A percentile compares a stretch with the other conserved stretches of the same genome.
phyloP scores from a whole-genome alignment of 2,329 filamentous ascomycete species.

The Cladophialophora chaetospira region DNA sequence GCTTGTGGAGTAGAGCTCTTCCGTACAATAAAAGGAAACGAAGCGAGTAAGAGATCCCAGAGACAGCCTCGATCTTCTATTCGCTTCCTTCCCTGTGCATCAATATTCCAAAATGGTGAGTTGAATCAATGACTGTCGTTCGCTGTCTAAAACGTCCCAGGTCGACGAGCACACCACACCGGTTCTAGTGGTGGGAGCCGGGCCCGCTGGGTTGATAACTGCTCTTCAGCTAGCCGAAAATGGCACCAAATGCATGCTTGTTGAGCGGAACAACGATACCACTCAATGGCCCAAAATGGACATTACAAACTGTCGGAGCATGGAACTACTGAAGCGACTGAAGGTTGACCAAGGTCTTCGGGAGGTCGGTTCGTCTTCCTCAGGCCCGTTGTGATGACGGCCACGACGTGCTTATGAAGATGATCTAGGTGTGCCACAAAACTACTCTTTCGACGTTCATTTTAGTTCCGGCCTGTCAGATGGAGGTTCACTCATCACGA shows the following conservation, averaged over 20 bases:
- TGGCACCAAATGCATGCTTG: slow-evolving; percentile 32
- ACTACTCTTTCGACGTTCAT: slow-evolving; percentile 22
- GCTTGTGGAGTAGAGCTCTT: too few species aligned
- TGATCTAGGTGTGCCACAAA: slow-evolving; percentile 20
- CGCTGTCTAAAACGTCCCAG: neutral
- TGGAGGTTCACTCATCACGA: slow-evolving; percentile 12
- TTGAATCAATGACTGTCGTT: too few species aligned
- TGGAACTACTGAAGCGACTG: slow-evolving; percentile 38
- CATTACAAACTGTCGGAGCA: slow-evolving; percentile 39
- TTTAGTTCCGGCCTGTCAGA: slow-evolving; percentile 19
- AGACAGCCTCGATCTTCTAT: too few species aligned
- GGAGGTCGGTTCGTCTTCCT: slow-evolving; percentile 15
- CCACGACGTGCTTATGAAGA: too few species aligned
- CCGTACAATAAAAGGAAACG: too few species aligned
- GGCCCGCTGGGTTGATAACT: slow-evolving; percentile 35
- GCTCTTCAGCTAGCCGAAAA: slow-evolving; percentile 31
- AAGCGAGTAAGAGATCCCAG: too few species aligned
- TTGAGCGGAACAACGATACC: slow-evolving; percentile 35
- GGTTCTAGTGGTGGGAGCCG: slow-evolving; percentile 34
- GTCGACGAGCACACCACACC: slow-evolving; percentile 19
- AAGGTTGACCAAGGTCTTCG: slow-evolving; percentile 13
- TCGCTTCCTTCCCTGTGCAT: too few species aligned
- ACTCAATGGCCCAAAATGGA: slow-evolving; percentile 46
- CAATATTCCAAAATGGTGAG: neutral
- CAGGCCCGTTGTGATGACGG: neutral